These are phyloP conservation scores for Paracorniculantispora psalliotae DNA, from an alignment of 2,329 filamentous ascomycete species.

Conservation along the genomic window DNA sequence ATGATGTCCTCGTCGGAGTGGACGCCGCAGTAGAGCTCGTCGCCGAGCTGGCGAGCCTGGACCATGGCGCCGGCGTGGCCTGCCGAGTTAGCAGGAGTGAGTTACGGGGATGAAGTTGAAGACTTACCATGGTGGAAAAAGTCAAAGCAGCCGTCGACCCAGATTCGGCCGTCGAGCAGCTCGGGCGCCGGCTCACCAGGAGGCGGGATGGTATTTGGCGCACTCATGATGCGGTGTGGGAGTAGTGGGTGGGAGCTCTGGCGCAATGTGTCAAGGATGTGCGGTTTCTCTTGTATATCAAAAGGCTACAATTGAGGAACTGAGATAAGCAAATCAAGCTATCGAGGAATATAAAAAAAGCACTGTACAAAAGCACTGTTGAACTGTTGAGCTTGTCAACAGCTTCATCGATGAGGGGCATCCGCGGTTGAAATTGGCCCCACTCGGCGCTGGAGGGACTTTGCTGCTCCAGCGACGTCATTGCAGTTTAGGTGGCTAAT, in stretches of 20 bases:
- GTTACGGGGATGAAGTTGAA: too few relatives aligned
- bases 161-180: constrained; percentile 69
- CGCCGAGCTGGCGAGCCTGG: constrained; percentile 86
- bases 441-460: background rate
- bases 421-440: background rate
- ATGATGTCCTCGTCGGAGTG: constrained; percentile 95
- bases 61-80: constrained; percentile 96
- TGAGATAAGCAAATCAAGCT: too few relatives aligned
- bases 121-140: constrained; percentile 88
- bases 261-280: too few relatives aligned
- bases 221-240: constrained; percentile 4
- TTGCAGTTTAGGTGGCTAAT: too few relatives aligned
- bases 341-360: background rate
- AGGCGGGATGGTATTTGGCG: constrained; percentile 13
- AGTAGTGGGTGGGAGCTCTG: background rate
- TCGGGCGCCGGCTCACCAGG: constrained; percentile 47
- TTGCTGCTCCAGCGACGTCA: background rate
- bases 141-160: constrained; percentile 99
- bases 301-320: too few relatives aligned
- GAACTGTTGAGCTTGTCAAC: background rate
- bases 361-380: too few relatives aligned
- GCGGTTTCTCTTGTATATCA: too few relatives aligned
- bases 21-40: constrained; percentile 83
- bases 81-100: constrained; percentile 31
- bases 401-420: background rate